Evolutionary conservation across 257 asterid genomes (phyloP), one percentile per base, ranked within the genome.

Genomic region (Ajuga chamaepitys): DNA sequence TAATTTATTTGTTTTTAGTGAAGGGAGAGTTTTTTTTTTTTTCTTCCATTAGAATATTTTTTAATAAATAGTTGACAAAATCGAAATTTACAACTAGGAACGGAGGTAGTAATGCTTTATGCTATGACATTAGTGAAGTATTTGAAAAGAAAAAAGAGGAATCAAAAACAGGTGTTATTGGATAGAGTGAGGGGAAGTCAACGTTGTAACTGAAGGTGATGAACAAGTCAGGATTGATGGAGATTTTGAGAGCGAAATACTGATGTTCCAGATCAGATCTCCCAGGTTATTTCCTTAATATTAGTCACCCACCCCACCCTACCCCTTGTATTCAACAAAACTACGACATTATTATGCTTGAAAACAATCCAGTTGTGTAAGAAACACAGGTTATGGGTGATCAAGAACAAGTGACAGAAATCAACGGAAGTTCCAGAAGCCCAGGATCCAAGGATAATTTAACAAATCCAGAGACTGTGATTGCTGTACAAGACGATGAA

Each of bases 371-470:
- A 26, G 17, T 34, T 44, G 18, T 48, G 53, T 5, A n/a, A 25
- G 66, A 41, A 14, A 28, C n/a, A 1, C 4, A 9, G 21, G 7
- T 12, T n/a, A 73, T 73, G 78, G 82, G 66, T 73, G 74, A 48
- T 44, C 55, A 64, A 20, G 74, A 48, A 46, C 55, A 64, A 20
- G 2, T 12, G 62, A 58, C 66, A 7, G 75, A 51, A 8, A 17
- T 48, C 13, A 61, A 51, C 18, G 52, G 28, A 30, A 7, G 22
- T 4, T 30, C 37, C 37, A 30, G 37, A 30, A n/a, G n/a, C n/a
- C n/a, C n/a, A n/a, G 56, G 34, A 8, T 20, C 20, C 34, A 17
- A 35, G 5, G 64, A 40, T 41, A n/a, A 8, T 46, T 28, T 72
- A 18, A 52, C 54, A 50, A 54, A 56, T 30, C 24, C 74, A 21